Base-by-base conservation (phyloP, 331 rosid species). In the Rhamnella rubrinervis region DNA sequence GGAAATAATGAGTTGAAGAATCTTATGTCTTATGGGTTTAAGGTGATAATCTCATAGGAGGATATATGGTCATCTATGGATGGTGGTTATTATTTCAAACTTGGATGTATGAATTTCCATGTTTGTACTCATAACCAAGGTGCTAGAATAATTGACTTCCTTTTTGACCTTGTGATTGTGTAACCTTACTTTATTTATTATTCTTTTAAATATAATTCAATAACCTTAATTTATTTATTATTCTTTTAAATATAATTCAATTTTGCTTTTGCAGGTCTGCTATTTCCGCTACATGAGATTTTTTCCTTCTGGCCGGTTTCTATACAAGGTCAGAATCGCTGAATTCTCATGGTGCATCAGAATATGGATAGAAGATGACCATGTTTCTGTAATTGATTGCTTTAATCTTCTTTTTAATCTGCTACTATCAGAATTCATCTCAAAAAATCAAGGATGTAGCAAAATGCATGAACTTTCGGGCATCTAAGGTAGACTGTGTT, bases 231-330 rank as follows among this genome's bases (percentile, higher is more conserved):
- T 38, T 28, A 55, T 59, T 60, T 20, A 49, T 46, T 59, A 44
- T 44, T 9, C 66, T 52, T 70, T 35, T 9, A 51, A 61, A 61
- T 47, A 31, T 52, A 56, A 55, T 23, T 19, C 13, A 21, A 13
- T 37, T 53, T 61, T 76, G 53, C 52, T 74, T 71, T 69, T 80
- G 82, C 83, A 93, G 98, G 97, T 93, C 64, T 91, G 97, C 89
- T 93, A 91, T 81, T 93, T 75, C 84, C 95, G 93, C 70, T 93
- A 93, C 82, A 50, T 91, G 71, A 89, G 96, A 75, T 91, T 91
- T 76, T 93, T 82, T 47, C 91, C 95, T 61, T 89, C 98, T 44
- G 98, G 97, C 41, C 76, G 89, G 65, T 93, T 93, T 68, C 92
- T 93, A 61, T 93, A 93, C 79, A 91, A 93, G 97, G 98, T 93